Conservation (phyloP, 495 filamentous ascomycete species). For the Aspergillus affinis region DNA sequence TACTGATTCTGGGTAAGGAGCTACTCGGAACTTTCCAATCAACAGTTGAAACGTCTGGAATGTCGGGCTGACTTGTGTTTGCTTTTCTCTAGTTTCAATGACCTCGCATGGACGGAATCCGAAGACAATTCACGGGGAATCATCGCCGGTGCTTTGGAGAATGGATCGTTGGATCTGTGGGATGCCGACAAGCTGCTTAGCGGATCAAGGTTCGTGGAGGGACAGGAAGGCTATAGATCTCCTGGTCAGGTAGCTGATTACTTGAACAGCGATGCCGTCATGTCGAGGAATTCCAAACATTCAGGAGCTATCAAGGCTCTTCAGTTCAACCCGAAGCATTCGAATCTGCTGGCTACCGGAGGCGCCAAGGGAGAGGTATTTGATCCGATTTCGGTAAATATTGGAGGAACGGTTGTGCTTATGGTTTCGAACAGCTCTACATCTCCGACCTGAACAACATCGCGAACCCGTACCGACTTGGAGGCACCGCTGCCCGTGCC, state of each 20-base stretch:
- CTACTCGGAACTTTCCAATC: neutral
- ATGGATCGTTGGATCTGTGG: constrained; percentile 94
- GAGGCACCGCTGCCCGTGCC: constrained; percentile 79
- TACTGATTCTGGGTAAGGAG: constrained; percentile 81
- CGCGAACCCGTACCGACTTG: constrained; percentile 81
- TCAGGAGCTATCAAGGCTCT: constrained; percentile 90
- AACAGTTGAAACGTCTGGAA: neutral
- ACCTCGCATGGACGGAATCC: constrained; percentile 88
- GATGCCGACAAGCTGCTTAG: constrained; percentile 82
- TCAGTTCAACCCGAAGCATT: constrained; percentile 95
- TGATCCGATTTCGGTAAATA: neutral
- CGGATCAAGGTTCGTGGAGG: constrained; percentile 51
- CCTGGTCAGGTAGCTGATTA: constrained; percentile 22
- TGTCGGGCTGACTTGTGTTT: constrained; percentile 13
- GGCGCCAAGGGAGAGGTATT: constrained; percentile 84
- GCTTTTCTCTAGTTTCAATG: constrained; percentile 72
- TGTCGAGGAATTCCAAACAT: constrained; percentile 90
- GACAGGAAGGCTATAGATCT: neutral
- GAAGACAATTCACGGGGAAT: constrained; percentile 77
- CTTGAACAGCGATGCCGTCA: constrained; percentile 64
- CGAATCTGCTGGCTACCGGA: constrained; percentile 87
- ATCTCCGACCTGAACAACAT: constrained; percentile 92
- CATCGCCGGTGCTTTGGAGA: constrained; percentile 93
- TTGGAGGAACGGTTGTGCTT: neutral
- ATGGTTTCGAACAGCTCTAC: constrained; percentile 56